Percentiles rank a stretch among this genome's conserved stretches.
phyloP scores from a whole-genome alignment of 352 stramenopile genomes.

The Stramenopiles sp. region DNA sequence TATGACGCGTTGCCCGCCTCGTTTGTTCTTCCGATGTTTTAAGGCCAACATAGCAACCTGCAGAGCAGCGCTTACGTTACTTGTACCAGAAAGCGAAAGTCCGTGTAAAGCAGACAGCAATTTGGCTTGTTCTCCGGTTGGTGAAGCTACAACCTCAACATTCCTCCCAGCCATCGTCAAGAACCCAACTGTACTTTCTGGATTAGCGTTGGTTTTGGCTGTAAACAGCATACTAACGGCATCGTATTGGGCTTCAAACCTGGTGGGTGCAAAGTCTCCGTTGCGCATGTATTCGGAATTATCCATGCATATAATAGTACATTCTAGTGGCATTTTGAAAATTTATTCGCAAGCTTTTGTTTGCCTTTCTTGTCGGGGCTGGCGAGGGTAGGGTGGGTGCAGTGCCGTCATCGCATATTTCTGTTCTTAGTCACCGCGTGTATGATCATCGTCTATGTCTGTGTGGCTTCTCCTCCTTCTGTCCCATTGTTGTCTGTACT shows the following conservation, averaged over 20 bases:
- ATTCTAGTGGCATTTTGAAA: slow-evolving; percentile 51
- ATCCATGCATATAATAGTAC: slow-evolving; percentile 70
- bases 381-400: no score
- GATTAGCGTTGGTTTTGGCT: slow-evolving; percentile 89
- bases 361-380: slow-evolving; percentile 6
- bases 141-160: slow-evolving; percentile 77
- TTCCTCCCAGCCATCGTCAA: slow-evolving; percentile 77
- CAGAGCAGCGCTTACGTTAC: slow-evolving; percentile 83
- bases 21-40: slow-evolving; percentile 97
- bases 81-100: slow-evolving; percentile 51
- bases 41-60: slow-evolving; percentile 79
- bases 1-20: slow-evolving; percentile 73
- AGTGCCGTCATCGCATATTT: no score
- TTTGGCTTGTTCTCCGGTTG: slow-evolving; percentile 92
- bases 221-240: slow-evolving; percentile 88
- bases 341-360: no score
- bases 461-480: no score
- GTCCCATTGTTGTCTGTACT: no score
- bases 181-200: slow-evolving; percentile 92
- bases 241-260: slow-evolving; percentile 91
- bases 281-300: slow-evolving; percentile 97
- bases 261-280: slow-evolving; percentile 93
- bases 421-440: no score
- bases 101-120: slow-evolving; percentile 79
- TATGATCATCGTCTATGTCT: no score